These are phyloP conservation scores for Boletus subcaerulescens DNA, from an alignment of 768 basidiomycete species.

Conservation along the genomic window DNA sequence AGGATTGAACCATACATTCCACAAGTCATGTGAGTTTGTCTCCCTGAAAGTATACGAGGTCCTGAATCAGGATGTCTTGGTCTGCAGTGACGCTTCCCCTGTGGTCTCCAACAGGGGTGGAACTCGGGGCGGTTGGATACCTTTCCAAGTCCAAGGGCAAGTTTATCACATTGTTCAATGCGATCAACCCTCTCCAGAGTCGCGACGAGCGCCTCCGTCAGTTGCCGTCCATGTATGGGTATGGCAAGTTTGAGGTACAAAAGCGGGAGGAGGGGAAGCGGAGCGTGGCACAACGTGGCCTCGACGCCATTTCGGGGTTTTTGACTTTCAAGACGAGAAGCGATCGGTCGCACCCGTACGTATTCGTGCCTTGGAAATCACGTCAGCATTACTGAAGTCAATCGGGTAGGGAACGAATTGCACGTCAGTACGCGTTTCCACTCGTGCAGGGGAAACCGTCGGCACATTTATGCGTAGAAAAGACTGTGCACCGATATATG, in stretches of 20 bases:
- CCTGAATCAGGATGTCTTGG: neutral
- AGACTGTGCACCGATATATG: conserved; percentile 66
- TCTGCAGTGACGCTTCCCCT: conserved; percentile 58
- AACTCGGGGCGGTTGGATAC: conserved; percentile 75
- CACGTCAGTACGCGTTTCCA: conserved; percentile 56
- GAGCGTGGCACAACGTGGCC: conserved; percentile 53
- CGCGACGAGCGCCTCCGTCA: conserved; percentile 39
- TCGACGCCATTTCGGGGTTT: conserved; percentile 51
- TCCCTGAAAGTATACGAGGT: neutral
- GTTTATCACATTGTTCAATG: conserved; percentile 73
- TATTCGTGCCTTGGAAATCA: neutral
- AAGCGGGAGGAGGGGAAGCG: conserved; percentile 52
- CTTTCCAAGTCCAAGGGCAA: conserved; percentile 54
- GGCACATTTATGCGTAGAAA: conserved; percentile 67
- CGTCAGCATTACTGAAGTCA: neutral
- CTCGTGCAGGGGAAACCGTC: conserved; percentile 62
- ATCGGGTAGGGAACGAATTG: conserved; percentile 39
- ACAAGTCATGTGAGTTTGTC: conserved; percentile 55
- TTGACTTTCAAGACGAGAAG: conserved; percentile 41
- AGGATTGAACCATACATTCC: conserved; percentile 59
- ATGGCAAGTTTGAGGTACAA: conserved; percentile 50
- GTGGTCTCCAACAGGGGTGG: conserved; percentile 64
- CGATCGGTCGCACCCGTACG: conserved; percentile 41
- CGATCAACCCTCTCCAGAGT: conserved; percentile 51
- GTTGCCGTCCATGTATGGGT: conserved; percentile 61